These are phyloP conservation scores for Fusarium sublunatum DNA, from an alignment of 2,329 filamentous ascomycete genomes.

Conservation along the genomic window DNA sequence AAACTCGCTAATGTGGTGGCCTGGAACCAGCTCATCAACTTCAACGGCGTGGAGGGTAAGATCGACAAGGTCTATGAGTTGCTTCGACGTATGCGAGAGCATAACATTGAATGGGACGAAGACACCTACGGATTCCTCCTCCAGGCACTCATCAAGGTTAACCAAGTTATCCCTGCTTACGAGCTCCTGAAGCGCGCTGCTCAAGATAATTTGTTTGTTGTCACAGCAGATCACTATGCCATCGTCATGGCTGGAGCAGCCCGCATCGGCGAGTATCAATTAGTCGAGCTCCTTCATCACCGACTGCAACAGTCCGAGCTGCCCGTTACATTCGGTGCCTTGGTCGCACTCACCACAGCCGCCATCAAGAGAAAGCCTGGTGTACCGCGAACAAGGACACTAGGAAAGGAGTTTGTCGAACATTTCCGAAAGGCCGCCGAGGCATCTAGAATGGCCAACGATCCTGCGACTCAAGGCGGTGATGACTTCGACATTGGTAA, in stretches of 20 bases:
- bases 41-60: conserved; percentile 72
- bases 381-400: conserved; percentile 37
- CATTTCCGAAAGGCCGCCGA: conserved; percentile 44
- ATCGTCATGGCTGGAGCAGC: conserved; percentile 65
- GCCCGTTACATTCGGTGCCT: conserved; percentile 56
- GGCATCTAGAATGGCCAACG: conserved; percentile 4
- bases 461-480: neutral
- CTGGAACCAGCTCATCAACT: conserved; percentile 82
- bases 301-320: conserved; percentile 58
- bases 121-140: conserved; percentile 64
- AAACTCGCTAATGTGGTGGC: conserved; percentile 67
- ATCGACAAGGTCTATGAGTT: conserved; percentile 61
- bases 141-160: conserved; percentile 60
- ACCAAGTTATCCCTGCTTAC: conserved; percentile 62
- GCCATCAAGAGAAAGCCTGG: conserved; percentile 42
- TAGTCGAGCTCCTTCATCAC: conserved; percentile 56
- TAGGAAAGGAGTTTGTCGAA: conserved; percentile 47
- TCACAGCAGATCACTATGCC: conserved; percentile 62
- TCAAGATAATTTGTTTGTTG: conserved; percentile 58
- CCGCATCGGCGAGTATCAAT: conserved; percentile 56
- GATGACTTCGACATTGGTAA: conserved; percentile 22
- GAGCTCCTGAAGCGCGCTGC: conserved; percentile 59
- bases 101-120: conserved; percentile 59
- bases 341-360: conserved; percentile 57
- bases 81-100: conserved; percentile 61